Evolutionary conservation across 192 early-diverging fungal genomes (phyloP), one percentile per base, ranked within the genome.

Genomic region (Coemansia sp.): DNA sequence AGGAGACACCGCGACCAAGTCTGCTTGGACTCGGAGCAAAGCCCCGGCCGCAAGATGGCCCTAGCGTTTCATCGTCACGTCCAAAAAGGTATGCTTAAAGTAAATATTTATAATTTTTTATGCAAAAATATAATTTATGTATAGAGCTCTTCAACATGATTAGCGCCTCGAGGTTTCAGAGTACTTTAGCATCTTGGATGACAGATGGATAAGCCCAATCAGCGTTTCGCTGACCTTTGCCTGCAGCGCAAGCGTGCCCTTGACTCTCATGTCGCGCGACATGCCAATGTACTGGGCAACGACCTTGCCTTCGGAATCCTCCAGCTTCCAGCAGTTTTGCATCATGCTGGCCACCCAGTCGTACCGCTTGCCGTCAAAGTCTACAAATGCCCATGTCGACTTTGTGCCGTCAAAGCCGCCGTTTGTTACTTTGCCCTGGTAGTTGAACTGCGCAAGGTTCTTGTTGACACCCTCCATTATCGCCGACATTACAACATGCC

Each of bases 11-110:
- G 12, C 81, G 94, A 68, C 90, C 92, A 16, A 84, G 87, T 39
- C 63, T 93, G 13, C 74, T 96, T 6, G 94, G 94, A 2, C 69
- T 96, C n/a, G 94, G 94, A 28, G 94, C 94, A 1, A 89, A 89
- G 63, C 86, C 90, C 23, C 56, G 61, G 33, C 70, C 59, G 8
- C 20, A 58, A 13, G 57, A 67, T 42, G 60, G 18, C 40, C 3
- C 40, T 13, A 18, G 15, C 25, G 20, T 29, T 2, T 7, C 49
- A 0, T 28, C 20, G 10, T 23, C 48, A 25, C 48, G 21, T 51
- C 16, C 25, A 25, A 26, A 51, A 26, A 26, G 23, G 48, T 10
- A 25, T 25, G 23, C 52, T 31, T 45, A 39, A 29, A 42, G 40
- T 28, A 39, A 58, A 13, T 30, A 64, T 39, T 49, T 46, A 49